Base-by-base conservation (phyloP, 1,139 yeast genomes). In the Kurtzmaniella quercitrusa region DNA sequence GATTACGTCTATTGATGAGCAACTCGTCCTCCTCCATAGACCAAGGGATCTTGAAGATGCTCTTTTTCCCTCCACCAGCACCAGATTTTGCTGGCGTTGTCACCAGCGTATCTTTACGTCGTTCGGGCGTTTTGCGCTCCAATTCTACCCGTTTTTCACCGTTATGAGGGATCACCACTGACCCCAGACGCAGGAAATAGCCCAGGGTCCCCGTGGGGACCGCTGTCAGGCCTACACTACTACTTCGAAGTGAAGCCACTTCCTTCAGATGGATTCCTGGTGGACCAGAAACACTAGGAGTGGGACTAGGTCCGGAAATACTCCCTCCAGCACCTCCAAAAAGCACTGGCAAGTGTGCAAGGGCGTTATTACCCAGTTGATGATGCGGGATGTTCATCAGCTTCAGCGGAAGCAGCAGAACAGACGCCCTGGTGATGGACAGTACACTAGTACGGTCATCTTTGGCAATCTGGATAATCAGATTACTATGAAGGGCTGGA, bases 1-100 rank as follows among this genome's bases (percentile, higher is more conserved):
- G 61, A 50, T 69, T 72, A 37, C 77, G 68, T 43, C 91, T 72
- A 46, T 79, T 74, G 41, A 77, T 68, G 37, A 85, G 59, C 44
- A 89, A 65, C 47, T 85, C 81, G 56, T 85, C 93, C 61, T 89
- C 95, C 52, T 87, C 95, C 63, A 78, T 77, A 1, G 76, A 58
- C 78, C 78, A 73, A 1, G 78, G 77, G 41, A 73, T 60, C 43
- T 69, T 66, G 46, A 72, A 62, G 15, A 65, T 36, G 15, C 25
- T 17, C 27, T 36, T 36, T 14, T 36, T 36, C 16, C 6, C 60
- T 1, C 70, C 65, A 8, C 57, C 50, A 29, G 52, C 46, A 15
- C 47, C 46, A 12, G 44, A 43, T 38, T 52, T 48, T 18, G 43
- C 33, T 37, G 14, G 12, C 11, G 19, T 33, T 8, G 19, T 17